A percentile compares a stretch with the other conserved stretches of the same genome.
phyloP scores from a whole-genome alignment of 208 protist species.

The Leishmania guyanensis region DNA sequence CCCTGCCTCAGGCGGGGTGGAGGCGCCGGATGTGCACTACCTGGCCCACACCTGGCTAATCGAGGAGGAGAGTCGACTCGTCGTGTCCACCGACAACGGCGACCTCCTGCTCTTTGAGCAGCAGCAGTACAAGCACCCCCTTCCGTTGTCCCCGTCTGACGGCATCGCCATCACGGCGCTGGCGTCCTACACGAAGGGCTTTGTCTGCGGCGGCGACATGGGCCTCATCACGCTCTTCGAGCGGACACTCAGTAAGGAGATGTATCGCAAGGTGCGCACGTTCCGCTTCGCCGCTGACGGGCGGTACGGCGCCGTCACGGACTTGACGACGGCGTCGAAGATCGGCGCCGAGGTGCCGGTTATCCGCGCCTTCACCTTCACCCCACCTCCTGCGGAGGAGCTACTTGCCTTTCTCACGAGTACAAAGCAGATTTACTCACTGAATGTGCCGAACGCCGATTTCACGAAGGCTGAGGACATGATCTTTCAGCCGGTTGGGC shows the following conservation, averaged over 20 bases:
- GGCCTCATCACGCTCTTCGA: constrained; percentile 95
- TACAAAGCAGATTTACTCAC: constrained; percentile 92
- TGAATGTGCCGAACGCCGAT: constrained; percentile 94
- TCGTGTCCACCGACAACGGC: constrained; percentile 93
- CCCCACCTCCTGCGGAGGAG: constrained; percentile 88
- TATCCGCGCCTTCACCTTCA: constrained; percentile 87
- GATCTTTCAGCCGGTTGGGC: constrained; percentile 90
- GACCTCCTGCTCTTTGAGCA: constrained; percentile 95
- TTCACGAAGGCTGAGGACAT: constrained; percentile 93
- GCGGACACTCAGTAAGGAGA: constrained; percentile 89
- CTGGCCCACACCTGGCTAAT: constrained; percentile 94
- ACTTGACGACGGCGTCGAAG: constrained; percentile 27
- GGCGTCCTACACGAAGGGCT: constrained; percentile 92
- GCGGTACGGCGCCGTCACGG: constrained; percentile 27
- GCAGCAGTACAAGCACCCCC: constrained; percentile 83
- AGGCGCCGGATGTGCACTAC: constrained; percentile 87
- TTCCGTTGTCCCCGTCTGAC: constrained; percentile 88
- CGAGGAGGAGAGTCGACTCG: constrained; percentile 78
- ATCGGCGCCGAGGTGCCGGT: constrained; percentile 54
- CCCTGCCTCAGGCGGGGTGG: constrained; percentile 52
- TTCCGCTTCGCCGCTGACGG: constrained; percentile 87
- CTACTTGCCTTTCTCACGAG: constrained; percentile 90
- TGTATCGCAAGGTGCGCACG: constrained; percentile 94
- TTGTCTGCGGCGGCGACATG: constrained; percentile 94
- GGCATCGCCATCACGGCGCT: constrained; percentile 89